Evolutionary conservation across 352 stramenopile species (phyloP), one percentile per base, ranked within the genome.

Genomic region (Phytophthora ramorum): DNA sequence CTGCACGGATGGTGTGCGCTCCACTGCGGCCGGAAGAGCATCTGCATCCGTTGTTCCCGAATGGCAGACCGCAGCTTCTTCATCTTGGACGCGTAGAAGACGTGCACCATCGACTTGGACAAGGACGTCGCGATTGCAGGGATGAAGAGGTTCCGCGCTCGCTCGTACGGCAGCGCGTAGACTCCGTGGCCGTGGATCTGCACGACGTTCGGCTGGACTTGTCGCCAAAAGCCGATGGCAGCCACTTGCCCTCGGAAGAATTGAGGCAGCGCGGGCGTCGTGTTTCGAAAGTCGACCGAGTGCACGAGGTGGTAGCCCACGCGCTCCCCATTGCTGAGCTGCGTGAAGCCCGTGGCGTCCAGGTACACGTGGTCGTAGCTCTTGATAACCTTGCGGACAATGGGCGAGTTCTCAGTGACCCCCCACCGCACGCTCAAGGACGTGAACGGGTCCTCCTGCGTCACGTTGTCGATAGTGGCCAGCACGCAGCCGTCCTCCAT

Each of bases 311-410:
- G 64, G 53, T 63, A 75, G 0, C 35, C 52, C 8, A 75, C 46
- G 2, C 67, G 54, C 32, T 62, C 57, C 9, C 56, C 66, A 6
- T 41, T 62, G 48, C 30, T 52, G 6, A 53, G 24, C 12, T 46
- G 43, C 5, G 63, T 43, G 50, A 71, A 63, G 8, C 62, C 67
- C n/a, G 57, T 67, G 4, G 67, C 44, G 17, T 75, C 62, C 20
- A 75, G 20, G 51, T 75, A 75, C 6, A 75, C 61, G 44, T 68
- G 68, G 38, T 75, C 67, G n/a, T 67, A 60, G 12, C 49, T 66
- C 41, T 66, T 66, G 16, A 65, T 48, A 10, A 69, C 41, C 19
- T 57, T 59, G 12, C 59, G 66, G 53, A 66, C 43, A 22, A 63
- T 53, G 9, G 60, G 45, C 10, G 47, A 47, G 48, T 66, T 70